Evolutionary conservation across 2,329 filamentous ascomycete genomes (phyloP), one percentile per base, ranked within the genome.

Genomic region (Fusarium kyushuense): DNA sequence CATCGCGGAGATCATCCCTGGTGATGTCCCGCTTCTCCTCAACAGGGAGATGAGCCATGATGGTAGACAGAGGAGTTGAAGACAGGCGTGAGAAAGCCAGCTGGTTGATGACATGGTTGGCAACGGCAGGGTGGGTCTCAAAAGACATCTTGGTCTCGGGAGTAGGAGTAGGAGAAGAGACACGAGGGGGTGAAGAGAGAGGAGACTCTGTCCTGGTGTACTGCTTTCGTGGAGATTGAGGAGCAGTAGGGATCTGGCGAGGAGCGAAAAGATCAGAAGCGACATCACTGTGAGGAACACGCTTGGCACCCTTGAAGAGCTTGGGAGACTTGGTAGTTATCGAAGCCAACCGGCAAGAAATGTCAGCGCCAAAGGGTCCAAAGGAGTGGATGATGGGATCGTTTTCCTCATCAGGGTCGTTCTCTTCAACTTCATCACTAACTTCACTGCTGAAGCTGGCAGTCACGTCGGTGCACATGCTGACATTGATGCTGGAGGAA

Each of bases 361-460:
- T 84, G 76, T 97, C 93, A 54, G 92, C 92, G 41, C 93, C 94
- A 75, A 92, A 97, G 1, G 94, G 93, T 17, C 94, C 94, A 71
- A 97, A 97, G 0, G 94, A 97, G 78, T 96, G 92, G 19, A 97
- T 84, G 55, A 97, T 89, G 4, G 94, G 94, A 72, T 98, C 96
- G 68, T 97, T 97, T 79, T 98, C 95, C 81, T 97, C 94, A 72
- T 95, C 91, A 1, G 92, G 90, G 67, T 97, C 89, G 51, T 92
- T 90, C 54, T 91, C 87, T 19, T 94, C 89, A 3, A 49, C 10
- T 19, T 42, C 58, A 54, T 79, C 81, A 14, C 80, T 82, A 27
- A 86, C 79, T 52, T 89, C 87, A 74, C 86, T 89, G 10, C 83
- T 85, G 76, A 86, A 87, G 73, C 83, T 86, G 54, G 82, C 81